Evolutionary conservation across 352 stramenopile genomes (phyloP).

Genomic region (Peronospora farinosa): DNA sequence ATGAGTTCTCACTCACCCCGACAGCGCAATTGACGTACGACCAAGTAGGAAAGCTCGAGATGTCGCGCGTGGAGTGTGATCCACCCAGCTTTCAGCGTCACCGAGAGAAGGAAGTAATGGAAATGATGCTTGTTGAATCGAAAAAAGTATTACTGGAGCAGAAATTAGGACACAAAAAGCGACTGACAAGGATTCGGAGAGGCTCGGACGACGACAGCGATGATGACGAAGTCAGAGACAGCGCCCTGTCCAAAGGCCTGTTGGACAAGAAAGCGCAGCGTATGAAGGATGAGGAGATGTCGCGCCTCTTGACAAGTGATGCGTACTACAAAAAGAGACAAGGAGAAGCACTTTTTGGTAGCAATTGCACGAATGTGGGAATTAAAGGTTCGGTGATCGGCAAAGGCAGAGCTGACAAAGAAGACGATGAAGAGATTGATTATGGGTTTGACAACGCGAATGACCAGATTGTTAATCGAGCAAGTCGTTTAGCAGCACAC

Average conservation of each 20-base stretch:
- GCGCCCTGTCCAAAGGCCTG: constrained; percentile 20
- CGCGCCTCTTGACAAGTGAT: constrained; percentile 57
- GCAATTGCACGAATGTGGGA: constrained; percentile 8
- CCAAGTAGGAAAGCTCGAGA: constrained; percentile 89
- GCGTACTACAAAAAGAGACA: constrained; percentile 63
- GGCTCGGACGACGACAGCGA: constrained; percentile 22
- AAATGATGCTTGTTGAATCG: constrained; percentile 86
- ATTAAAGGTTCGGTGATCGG: constrained; percentile 16
- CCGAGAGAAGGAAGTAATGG: constrained; percentile 83
- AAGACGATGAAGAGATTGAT: constrained; percentile 70
- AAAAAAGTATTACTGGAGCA: constrained; percentile 55
- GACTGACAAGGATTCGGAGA: constrained; percentile 13
- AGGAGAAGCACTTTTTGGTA: constrained; percentile 32
- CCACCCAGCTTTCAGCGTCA: constrained; percentile 85
- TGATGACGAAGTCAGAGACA: constrained; percentile 30
- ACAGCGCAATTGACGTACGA: constrained; percentile 93
- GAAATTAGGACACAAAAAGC: constrained; percentile 21
- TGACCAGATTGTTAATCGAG: constrained; percentile 71
- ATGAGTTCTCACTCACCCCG: constrained; percentile 95
- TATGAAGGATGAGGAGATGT: constrained; percentile 78
- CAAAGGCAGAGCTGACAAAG: constrained; percentile 17
- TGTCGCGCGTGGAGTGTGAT: constrained; percentile 83
- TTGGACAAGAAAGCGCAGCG: constrained; percentile 37
- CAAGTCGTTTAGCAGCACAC: constrained; percentile 62
- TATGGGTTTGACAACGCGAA: constrained; percentile 84